Conservation (phyloP, 495 filamentous ascomycete species). For the Penicillium arizonense region DNA sequence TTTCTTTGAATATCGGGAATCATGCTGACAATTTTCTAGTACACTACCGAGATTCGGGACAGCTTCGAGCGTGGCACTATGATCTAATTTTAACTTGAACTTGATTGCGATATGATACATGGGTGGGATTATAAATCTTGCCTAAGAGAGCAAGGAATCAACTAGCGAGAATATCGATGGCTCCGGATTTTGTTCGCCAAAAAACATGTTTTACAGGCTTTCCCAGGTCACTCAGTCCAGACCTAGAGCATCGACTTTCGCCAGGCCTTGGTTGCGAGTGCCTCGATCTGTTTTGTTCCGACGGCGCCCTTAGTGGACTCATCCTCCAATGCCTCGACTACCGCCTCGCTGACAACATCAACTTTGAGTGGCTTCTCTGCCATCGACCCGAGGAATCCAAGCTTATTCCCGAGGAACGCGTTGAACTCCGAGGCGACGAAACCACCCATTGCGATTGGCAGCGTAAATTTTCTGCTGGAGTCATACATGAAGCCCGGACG, state of each 20-base stretch:
- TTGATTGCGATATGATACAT: slow-evolving; percentile 25
- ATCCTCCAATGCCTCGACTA: slow-evolving; percentile 76
- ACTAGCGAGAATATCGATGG: slow-evolving; percentile 5
- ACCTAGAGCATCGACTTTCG: slow-evolving; percentile 74
- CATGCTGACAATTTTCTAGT: slow-evolving; percentile 51
- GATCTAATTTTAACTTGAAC: slow-evolving; percentile 34
- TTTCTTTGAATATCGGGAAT: neutral
- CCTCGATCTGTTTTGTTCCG: slow-evolving; percentile 67
- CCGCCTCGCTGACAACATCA: slow-evolving; percentile 79
- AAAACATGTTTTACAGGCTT: slow-evolving; percentile 2
- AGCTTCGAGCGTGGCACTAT: slow-evolving; percentile 96
- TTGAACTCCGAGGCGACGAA: slow-evolving; percentile 70
- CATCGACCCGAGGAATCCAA: slow-evolving; percentile 73
- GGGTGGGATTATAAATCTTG: slow-evolving; percentile 8
- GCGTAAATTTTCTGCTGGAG: slow-evolving; percentile 71
- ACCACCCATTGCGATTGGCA: slow-evolving; percentile 76
- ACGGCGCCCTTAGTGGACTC: slow-evolving; percentile 66
- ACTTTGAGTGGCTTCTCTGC: slow-evolving; percentile 83
- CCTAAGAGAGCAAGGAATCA: neutral
- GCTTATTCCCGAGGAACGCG: slow-evolving; percentile 64
- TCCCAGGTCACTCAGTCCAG: neutral
- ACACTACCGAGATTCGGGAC: slow-evolving; percentile 94
- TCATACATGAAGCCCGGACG: slow-evolving; percentile 91
- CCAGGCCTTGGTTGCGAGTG: slow-evolving; percentile 73
- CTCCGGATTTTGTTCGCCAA: neutral